phyloP scores from a whole-genome alignment of 768 basidiomycete genomes.

The Aureoboletus auriporus region DNA sequence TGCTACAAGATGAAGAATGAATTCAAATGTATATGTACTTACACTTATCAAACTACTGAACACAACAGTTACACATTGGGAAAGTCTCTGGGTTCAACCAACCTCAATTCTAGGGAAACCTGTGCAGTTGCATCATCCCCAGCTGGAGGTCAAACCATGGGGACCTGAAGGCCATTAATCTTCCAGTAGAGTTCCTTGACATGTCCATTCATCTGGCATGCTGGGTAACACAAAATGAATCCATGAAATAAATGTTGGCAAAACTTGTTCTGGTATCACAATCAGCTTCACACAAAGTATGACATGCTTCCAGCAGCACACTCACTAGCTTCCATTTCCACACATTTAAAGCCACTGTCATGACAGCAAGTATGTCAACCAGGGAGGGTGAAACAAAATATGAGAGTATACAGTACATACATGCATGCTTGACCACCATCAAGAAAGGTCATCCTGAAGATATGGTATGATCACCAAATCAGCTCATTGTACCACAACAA shows the following conservation, averaged over 20 bases:
- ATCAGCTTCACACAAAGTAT: constrained; percentile 1
- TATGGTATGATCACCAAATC: too few species aligned
- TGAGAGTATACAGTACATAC: constrained; percentile 28
- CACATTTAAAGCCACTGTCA: constrained; percentile 46
- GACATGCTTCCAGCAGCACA: background rate
- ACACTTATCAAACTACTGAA: background rate
- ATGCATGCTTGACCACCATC: constrained; percentile 52
- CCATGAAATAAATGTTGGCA: constrained; percentile 31
- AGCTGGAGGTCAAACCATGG: constrained; percentile 33
- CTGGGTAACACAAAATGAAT: constrained; percentile 34
- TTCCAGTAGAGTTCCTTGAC: constrained; percentile 36
- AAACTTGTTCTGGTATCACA: constrained; percentile 30
- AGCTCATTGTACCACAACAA: background rate
- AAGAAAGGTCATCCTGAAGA: constrained; percentile 53
- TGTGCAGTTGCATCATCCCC: constrained; percentile 32
- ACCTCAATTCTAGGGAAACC: constrained; percentile 30
- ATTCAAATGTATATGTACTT: background rate
- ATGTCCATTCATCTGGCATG: constrained; percentile 24
- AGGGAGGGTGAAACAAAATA: background rate
- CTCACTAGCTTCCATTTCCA: constrained; percentile 55
- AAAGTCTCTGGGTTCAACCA: constrained; percentile 29
- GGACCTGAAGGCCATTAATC: constrained; percentile 33
- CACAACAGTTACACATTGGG: constrained; percentile 3
- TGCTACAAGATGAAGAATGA: background rate
- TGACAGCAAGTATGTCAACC: background rate